These are phyloP conservation scores for Citrus inodora DNA, from an alignment of 345 rosid genomes.

Conservation along the genomic window DNA sequence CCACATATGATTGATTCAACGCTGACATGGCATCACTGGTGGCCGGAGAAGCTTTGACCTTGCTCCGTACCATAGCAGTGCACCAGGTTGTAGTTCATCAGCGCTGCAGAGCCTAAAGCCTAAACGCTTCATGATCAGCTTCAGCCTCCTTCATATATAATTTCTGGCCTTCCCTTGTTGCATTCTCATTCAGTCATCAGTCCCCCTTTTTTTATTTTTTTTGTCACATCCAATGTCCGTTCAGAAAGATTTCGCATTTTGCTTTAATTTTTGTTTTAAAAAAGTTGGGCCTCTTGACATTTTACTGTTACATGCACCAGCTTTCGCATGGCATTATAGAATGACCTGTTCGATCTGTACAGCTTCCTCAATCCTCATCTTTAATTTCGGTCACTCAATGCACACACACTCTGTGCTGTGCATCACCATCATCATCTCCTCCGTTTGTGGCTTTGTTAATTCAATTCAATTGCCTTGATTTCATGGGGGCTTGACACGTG, in stretches of 20 bases:
- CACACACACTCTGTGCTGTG: too few species aligned
- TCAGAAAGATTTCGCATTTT: neutral
- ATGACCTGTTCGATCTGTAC: too few species aligned
- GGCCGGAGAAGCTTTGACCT: conserved; percentile 11
- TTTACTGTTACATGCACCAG: conserved; percentile 8
- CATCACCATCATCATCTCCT: too few species aligned
- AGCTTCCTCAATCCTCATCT: too few species aligned
- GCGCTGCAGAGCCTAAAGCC: conserved; percentile 3
- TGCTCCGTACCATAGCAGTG: neutral
- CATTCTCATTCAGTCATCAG: too few species aligned
- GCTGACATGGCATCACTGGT: conserved; percentile 3
- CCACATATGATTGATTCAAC: conserved; percentile 4
- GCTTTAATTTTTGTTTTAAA: neutral
- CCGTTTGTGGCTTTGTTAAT: neutral
- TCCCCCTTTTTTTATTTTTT: neutral
- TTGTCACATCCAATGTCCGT: neutral
- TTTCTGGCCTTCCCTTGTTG: too few species aligned
- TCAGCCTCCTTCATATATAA: too few species aligned
- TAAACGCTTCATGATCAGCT: neutral
- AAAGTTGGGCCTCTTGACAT: neutral
- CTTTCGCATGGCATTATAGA: neutral
- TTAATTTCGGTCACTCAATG: too few species aligned
- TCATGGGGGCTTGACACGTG: conserved; percentile 41
- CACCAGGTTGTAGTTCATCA: too few species aligned
- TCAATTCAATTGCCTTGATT: neutral